These are phyloP conservation scores for Lotus japonicus DNA, from an alignment of 306 rosid species.

Conservation along the genomic window DNA sequence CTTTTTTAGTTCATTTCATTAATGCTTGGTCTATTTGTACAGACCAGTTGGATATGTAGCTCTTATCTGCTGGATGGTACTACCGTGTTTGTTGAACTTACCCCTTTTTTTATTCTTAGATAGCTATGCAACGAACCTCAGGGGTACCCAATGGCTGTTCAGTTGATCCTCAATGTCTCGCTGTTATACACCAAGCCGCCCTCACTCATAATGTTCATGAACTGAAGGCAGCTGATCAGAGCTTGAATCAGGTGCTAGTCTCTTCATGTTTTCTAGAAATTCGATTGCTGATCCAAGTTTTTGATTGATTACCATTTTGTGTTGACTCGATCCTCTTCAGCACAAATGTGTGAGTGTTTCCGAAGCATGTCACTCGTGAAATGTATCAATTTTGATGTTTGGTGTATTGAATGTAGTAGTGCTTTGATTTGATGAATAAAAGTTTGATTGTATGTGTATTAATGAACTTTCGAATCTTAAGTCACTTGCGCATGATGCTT, in stretches of 20 bases:
- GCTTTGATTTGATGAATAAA: background rate
- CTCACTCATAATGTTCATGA: constrained; percentile 89
- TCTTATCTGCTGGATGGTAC: too few relatives aligned
- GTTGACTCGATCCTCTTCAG: background rate
- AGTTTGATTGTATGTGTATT: too few relatives aligned
- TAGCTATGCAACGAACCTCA: too few relatives aligned
- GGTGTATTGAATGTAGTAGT: background rate
- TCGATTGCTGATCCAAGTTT: constrained; percentile 11
- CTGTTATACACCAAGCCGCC: constrained; percentile 79
- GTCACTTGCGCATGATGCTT: too few relatives aligned
- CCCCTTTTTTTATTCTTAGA: too few relatives aligned
- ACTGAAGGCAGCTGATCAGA: constrained; percentile 89
- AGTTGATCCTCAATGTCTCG: constrained; percentile 82
- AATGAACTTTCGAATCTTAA: background rate
- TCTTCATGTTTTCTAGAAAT: background rate
- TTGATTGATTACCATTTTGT: background rate
- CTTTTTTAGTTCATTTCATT: too few relatives aligned
- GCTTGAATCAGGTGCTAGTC: constrained; percentile 74
- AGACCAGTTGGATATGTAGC: too few relatives aligned
- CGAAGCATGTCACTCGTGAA: background rate
- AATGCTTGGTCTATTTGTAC: too few relatives aligned
- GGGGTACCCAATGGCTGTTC: too few relatives aligned
- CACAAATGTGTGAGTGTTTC: background rate
- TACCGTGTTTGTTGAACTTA: too few relatives aligned
- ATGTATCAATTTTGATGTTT: too few relatives aligned